Evolutionary conservation across 805 yeast species (phyloP).

Genomic region (Naumovozyma dairenensis): DNA sequence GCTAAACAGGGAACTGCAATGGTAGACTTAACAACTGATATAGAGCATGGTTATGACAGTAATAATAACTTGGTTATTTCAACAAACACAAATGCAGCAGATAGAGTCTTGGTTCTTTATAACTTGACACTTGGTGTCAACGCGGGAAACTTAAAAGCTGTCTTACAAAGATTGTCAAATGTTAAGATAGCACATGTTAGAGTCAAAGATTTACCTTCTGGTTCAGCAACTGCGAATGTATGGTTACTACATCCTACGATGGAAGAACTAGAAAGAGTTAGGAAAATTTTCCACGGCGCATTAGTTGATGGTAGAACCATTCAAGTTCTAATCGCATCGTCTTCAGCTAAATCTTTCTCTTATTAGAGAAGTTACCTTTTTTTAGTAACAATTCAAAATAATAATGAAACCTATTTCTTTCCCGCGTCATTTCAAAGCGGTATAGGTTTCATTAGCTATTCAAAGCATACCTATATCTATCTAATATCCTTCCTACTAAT

Average conservation of each 20-base stretch:
- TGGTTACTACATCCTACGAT: conserved; percentile 22
- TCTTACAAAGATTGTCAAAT: conserved; percentile 17
- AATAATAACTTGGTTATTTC: conserved; percentile 16
- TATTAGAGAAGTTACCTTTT: not conserved
- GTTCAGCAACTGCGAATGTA: conserved; percentile 33
- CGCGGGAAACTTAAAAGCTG: conserved; percentile 14
- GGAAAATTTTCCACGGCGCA: conserved; percentile 32
- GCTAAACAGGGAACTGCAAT: too few relatives aligned
- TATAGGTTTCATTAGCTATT: too few relatives aligned
- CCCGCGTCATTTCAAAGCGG: too few relatives aligned
- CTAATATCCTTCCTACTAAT: too few relatives aligned
- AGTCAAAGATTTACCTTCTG: conserved; percentile 31
- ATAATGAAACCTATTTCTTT: too few relatives aligned
- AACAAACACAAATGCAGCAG: conserved; percentile 9
- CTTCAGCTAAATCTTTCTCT: conserved; percentile 6
- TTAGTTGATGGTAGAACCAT: conserved; percentile 40
- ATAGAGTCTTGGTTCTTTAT: conserved; percentile 13
- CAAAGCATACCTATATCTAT: too few relatives aligned
- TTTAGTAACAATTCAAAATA: too few relatives aligned
- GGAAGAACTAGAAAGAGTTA: conserved; percentile 24
- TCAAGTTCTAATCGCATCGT: conserved; percentile 26
- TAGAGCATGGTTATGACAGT: too few relatives aligned
- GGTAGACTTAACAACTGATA: too few relatives aligned
- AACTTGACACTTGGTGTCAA: conserved; percentile 25
- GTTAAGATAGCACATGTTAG: conserved; percentile 15